Evolutionary conservation across 441 rosid genomes (phyloP), one percentile per base, ranked within the genome.

Genomic region (Capsella rubella): DNA sequence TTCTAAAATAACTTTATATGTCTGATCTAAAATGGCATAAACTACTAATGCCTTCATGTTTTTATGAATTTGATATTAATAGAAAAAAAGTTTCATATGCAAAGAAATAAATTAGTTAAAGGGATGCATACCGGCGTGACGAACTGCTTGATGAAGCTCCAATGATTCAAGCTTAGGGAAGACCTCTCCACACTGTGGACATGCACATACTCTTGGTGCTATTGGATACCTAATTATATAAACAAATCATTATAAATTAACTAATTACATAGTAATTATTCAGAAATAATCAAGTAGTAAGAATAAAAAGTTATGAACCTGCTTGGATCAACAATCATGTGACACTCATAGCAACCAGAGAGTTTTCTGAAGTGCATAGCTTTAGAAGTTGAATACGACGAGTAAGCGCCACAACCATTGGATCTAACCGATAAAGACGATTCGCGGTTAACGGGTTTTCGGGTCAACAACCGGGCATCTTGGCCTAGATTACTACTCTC

Each of bases 301-400:
- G 49, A 40, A 25, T 16, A 3, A 0, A 40, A 16, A 2, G 0
- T n/a, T 28, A 12, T 9, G 11, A 13, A 92, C 99, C 97, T 87
- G 94, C 88, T 80, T 0, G 97, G 95, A 73, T 95, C 99, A 73
- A 89, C 88, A 76, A 92, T 87, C 85, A 82, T 89, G 83, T 82
- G 97, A 58, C 99, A 95, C 75, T 95, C 99, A 53, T 95, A 90
- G 64, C 99, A 95, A 37, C 99, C 95, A 5, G 99, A 92, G 63
- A 95, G 88, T 74, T 92, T 95, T 72, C 90, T 82, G 56, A 94
- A 88, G 37, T 89, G 99, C 87, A 90, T 87, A 72, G 87, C 92
- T 75, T 89, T 88, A 0, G 94, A 87, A 50, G 93, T 77, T 27
- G 85, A 25, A 71, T 58, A 77, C 2, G 77, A 53, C 21, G 84